Percentiles rank a stretch among this genome's conserved stretches.
These are phyloP conservation scores for Blastocladiella emersonii DNA, from an alignment of 371 early-diverging fungal species.

Conservation along the genomic window DNA sequence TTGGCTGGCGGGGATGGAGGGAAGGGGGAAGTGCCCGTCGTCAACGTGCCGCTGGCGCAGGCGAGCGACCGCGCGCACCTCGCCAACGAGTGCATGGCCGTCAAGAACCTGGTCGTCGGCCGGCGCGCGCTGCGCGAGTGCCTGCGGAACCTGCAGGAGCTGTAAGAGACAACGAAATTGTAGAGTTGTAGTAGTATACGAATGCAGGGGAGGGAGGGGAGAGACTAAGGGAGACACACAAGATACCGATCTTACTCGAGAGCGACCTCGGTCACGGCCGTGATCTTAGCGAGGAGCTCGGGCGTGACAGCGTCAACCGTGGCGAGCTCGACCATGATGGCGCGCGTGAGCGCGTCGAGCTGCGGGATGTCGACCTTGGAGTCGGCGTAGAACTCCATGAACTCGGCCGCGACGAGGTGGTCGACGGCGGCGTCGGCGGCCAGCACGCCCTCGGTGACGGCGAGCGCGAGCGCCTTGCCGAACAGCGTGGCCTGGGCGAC, in stretches of 20 bases:
- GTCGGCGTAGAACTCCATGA: background rate
- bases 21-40: background rate
- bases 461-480: background rate
- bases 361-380: background rate
- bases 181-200: no score
- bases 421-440: background rate
- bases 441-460: background rate
- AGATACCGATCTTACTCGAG: no score
- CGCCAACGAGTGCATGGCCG: background rate
- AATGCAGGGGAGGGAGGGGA: no score
- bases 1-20: background rate
- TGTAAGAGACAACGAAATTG: no score
- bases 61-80: background rate
- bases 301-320: background rate
- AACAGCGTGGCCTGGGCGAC: background rate
- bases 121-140: background rate
- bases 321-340: background rate
- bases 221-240: no score
- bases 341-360: background rate
- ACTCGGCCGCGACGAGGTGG: background rate
- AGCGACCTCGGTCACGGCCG: no score
- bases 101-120: background rate
- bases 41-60: conserved; percentile 5
- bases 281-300: no score
- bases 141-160: background rate